phyloP scores from a whole-genome alignment of 768 basidiomycete genomes.

The Leccinum rimulosum region DNA sequence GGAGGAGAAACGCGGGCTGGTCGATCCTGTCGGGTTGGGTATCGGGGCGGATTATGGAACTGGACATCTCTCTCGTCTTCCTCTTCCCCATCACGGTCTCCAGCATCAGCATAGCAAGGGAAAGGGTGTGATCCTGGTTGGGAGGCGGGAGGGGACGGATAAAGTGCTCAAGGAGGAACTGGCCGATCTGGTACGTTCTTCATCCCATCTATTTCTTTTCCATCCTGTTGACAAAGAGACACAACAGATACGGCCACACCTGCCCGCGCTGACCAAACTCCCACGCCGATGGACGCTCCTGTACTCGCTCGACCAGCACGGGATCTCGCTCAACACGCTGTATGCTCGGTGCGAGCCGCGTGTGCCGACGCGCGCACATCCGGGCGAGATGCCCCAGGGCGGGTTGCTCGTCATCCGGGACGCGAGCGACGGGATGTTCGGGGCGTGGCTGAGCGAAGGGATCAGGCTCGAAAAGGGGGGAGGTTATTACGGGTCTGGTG shows the following conservation, averaged over 20 bases:
- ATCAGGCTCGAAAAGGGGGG: conserved; percentile 49
- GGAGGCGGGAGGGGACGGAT: conserved; percentile 53
- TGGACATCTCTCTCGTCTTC: neutral
- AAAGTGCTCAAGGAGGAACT: conserved; percentile 51
- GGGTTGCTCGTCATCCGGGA: conserved; percentile 70
- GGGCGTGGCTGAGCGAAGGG: conserved; percentile 80
- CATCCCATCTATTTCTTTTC: neutral
- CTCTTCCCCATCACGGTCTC: neutral
- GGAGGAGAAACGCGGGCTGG: conserved; percentile 40
- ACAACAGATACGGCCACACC: conserved; percentile 60
- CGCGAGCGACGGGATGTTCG: conserved; percentile 64
- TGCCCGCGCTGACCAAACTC: conserved; percentile 74
- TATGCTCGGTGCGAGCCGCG: conserved; percentile 61
- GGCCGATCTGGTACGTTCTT: conserved; percentile 55
- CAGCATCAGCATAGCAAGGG: conserved; percentile 28
- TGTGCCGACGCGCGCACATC: conserved; percentile 22
- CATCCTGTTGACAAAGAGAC: neutral
- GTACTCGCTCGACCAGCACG: conserved; percentile 93
- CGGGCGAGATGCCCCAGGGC: conserved; percentile 32
- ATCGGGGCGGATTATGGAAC: conserved; percentile 6
- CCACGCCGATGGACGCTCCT: conserved; percentile 72
- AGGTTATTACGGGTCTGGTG: conserved; percentile 84
- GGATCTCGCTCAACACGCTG: conserved; percentile 87
- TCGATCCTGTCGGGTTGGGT: conserved; percentile 41
- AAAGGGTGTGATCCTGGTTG: conserved; percentile 49